Conservation (phyloP, 306 rosid species). For the Sicyos baderoa region DNA sequence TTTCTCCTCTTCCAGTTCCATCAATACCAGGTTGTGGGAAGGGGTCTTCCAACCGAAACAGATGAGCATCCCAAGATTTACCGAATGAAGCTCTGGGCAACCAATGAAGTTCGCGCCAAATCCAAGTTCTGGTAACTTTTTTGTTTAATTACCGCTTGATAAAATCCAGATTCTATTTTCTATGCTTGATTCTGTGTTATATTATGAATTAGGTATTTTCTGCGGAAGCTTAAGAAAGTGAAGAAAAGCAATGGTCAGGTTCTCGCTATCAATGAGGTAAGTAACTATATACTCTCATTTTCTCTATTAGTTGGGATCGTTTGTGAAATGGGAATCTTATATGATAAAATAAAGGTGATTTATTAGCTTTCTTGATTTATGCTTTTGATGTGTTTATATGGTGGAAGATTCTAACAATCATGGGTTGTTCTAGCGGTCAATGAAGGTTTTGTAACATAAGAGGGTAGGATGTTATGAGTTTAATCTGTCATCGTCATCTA, state of each 20-base stretch:
- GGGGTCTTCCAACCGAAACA: constrained; percentile 68
- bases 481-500: no score
- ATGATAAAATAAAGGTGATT: neutral
- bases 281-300: no score
- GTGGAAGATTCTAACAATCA: neutral
- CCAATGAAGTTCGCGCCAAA: constrained; percentile 92
- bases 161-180: no score
- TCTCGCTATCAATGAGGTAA: constrained; percentile 55
- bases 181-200: no score
- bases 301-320: neutral
- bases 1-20: constrained; percentile 44
- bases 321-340: neutral
- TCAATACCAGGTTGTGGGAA: constrained; percentile 88
- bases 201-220: constrained; percentile 60
- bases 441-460: no score
- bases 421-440: no score
- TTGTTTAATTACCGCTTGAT: no score
- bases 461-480: no score
- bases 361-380: neutral
- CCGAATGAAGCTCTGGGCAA: constrained; percentile 97
- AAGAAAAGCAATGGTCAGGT: constrained; percentile 92
- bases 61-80: constrained; percentile 76
- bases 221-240: constrained; percentile 81
- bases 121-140: constrained; percentile 96
- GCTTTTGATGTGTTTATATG: neutral